phyloP scores from a whole-genome alignment of 768 basidiomycete genomes.

The Leucosporidium scottii region DNA sequence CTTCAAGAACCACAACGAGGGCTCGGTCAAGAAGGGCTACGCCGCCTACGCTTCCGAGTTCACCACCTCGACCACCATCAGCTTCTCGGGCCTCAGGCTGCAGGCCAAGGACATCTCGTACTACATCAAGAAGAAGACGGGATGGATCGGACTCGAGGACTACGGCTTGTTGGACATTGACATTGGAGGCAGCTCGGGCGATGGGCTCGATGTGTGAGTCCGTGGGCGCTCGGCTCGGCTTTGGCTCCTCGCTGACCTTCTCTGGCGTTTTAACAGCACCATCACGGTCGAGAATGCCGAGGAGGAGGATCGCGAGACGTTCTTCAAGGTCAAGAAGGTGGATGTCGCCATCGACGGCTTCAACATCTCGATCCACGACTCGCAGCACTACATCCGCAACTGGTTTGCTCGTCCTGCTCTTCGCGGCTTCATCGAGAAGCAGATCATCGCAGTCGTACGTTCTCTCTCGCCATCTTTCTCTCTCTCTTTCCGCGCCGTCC shows the following conservation, averaged over 20 bases:
- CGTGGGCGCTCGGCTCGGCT: too few relatives aligned
- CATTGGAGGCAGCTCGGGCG: constrained; percentile 36
- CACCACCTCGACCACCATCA: constrained; percentile 40
- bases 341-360: constrained; percentile 24
- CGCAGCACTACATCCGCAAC: constrained; percentile 19
- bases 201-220: too few relatives aligned
- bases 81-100: constrained; percentile 44
- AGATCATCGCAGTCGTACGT: constrained; percentile 25
- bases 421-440: constrained; percentile 14
- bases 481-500: too few relatives aligned
- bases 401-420: constrained; percentile 22
- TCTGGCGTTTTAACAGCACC: constrained; percentile 34
- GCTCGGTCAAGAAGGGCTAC: constrained; percentile 42
- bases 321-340: constrained; percentile 44
- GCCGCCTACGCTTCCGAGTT: constrained; percentile 45
- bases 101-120: constrained; percentile 44
- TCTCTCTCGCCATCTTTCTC: too few relatives aligned
- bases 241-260: too few relatives aligned
- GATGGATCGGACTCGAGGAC: constrained; percentile 43
- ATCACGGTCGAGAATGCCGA: constrained; percentile 45
- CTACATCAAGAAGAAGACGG: constrained; percentile 45
- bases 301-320: constrained; percentile 44
- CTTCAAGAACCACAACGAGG: constrained; percentile 44
- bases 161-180: constrained; percentile 43
- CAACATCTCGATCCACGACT: constrained; percentile 13